phyloP scores from a whole-genome alignment of 768 basidiomycete species.

The Xerocomellus amylosporus region DNA sequence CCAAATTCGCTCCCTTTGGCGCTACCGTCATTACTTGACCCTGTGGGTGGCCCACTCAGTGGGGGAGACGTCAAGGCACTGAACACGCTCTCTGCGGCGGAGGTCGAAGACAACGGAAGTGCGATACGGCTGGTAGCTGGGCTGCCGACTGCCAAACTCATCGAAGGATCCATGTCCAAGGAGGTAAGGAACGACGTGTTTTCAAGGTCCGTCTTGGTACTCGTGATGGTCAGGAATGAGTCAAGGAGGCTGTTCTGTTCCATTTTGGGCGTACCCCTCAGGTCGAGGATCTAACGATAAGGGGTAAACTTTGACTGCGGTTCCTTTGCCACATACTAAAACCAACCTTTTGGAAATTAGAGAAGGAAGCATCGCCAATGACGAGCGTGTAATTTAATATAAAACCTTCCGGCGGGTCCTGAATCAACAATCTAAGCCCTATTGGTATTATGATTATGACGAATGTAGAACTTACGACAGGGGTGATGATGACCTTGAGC shows the following conservation, averaged over 20 bases:
- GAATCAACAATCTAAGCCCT: background rate
- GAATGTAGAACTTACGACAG: conserved; percentile 56
- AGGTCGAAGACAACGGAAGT: conserved; percentile 41
- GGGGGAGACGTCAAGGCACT: conserved; percentile 59
- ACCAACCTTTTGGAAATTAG: conserved; percentile 96
- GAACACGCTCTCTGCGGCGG: conserved; percentile 53
- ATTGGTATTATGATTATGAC: background rate
- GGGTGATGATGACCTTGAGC: conserved; percentile 93
- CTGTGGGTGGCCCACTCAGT: conserved; percentile 59
- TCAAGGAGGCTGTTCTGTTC: conserved; percentile 91
- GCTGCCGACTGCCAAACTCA: conserved; percentile 55
- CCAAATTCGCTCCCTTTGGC: conserved; percentile 41
- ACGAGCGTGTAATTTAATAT: conserved; percentile 93
- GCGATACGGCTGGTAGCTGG: conserved; percentile 63
- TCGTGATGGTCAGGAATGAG: conserved; percentile 88
- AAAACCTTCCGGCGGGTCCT: conserved; percentile 93
- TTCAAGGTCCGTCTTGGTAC: conserved; percentile 84
- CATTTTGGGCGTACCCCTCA: conserved; percentile 85
- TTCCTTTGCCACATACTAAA: background rate
- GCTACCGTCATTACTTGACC: conserved; percentile 47
- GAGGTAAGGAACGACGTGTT: conserved; percentile 89
- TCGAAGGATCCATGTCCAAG: conserved; percentile 92
- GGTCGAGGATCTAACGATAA: conserved; percentile 75
- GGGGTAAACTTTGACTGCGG: conserved; percentile 9
- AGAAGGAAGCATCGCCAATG: conserved; percentile 91